phyloP scores from a whole-genome alignment of 148 eudicot species.

The Rhododendron simsii region DNA sequence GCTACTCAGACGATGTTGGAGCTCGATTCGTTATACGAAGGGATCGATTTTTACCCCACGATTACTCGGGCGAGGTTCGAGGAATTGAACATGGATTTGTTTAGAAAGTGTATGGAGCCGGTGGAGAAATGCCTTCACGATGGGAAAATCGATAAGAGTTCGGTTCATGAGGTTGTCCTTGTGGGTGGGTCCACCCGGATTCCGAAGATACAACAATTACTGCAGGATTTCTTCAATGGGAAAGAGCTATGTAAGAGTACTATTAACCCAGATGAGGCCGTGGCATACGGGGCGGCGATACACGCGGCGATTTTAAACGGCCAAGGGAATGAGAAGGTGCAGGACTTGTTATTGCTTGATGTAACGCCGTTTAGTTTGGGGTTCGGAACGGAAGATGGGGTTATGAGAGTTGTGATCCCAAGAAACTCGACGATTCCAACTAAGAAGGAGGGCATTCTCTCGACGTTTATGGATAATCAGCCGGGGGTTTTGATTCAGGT shows the following conservation, averaged over 20 bases:
- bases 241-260: not conserved
- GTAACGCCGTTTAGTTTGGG: not conserved
- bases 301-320: not conserved
- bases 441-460: not conserved
- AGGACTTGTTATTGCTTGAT: not conserved
- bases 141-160: not conserved
- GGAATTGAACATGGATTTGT: not conserved
- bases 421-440: not conserved
- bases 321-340: not conserved
- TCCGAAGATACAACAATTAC: not conserved
- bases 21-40: not conserved
- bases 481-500: not conserved
- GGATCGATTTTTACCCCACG: not conserved
- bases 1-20: not conserved
- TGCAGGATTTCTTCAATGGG: slow-evolving; percentile 3
- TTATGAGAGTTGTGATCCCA: too few species aligned
- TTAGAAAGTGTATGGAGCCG: not conserved
- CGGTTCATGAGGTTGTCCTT: not conserved
- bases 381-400: not conserved
- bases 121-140: not conserved
- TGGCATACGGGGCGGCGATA: not conserved
- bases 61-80: not conserved
- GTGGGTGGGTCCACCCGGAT: not conserved
- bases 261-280: not conserved
- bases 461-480: not conserved